These are phyloP conservation scores for Alternaria sp. DNA, from an alignment of 2,329 filamentous ascomycete genomes.

Conservation along the genomic window DNA sequence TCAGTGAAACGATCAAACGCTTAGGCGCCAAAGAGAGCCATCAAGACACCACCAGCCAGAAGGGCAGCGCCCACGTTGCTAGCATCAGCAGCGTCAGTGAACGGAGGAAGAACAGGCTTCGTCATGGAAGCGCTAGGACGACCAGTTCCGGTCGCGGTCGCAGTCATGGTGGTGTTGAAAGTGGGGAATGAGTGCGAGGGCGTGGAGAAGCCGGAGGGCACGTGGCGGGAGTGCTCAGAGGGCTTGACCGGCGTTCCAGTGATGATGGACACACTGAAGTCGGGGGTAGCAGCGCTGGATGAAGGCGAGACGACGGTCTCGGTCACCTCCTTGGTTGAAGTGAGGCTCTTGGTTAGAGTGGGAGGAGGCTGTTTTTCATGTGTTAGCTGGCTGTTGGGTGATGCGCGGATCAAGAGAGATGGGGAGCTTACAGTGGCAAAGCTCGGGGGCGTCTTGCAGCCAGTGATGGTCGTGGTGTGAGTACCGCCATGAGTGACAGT, in stretches of 20 bases:
- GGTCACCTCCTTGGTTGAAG: neutral
- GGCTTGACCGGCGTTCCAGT: neutral
- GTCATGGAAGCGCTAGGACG: conserved; percentile 1
- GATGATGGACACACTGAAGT: neutral
- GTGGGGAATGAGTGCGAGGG: neutral
- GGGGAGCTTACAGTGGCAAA: neutral
- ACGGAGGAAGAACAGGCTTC: neutral
- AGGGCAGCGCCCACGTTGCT: conserved; percentile 2
- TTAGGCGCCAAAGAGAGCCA: conserved; percentile 11
- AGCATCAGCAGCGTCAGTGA: conserved; percentile 8
- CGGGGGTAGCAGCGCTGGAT: neutral
- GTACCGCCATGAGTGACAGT: neutral
- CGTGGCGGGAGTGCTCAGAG: neutral
- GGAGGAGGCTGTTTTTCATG: neutral
- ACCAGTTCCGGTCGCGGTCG: neutral
- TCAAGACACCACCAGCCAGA: conserved; percentile 2
- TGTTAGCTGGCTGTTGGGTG: neutral
- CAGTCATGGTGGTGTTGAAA: neutral
- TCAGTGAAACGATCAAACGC: neutral
- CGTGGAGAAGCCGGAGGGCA: neutral
- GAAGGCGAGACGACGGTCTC: neutral
- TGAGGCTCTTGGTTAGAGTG: neutral
- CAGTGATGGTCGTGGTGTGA: neutral
- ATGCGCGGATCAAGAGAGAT: neutral
- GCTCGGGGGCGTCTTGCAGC: neutral